phyloP scores from a whole-genome alignment of 2,329 filamentous ascomycete species.

The Neopestalotiopsis rosae region DNA sequence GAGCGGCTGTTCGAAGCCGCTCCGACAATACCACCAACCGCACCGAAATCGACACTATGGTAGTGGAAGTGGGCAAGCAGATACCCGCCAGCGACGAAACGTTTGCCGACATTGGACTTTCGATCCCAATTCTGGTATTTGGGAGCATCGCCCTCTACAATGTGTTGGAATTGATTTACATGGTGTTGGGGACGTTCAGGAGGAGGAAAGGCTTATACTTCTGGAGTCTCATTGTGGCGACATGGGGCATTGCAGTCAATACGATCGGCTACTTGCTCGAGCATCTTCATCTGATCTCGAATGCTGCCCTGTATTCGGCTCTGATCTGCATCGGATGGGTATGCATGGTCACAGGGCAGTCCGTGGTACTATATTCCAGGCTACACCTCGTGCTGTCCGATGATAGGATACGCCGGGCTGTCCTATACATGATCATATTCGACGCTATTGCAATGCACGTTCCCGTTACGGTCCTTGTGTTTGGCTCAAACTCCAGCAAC shows the following conservation, averaged over 20 bases:
- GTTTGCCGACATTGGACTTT: not conserved
- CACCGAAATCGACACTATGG: slow-evolving; percentile 1
- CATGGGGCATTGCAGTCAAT: slow-evolving; percentile 37
- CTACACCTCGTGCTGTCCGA: slow-evolving; percentile 35
- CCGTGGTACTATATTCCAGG: slow-evolving; percentile 37
- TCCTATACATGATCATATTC: slow-evolving; percentile 30
- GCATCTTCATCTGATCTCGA: slow-evolving; percentile 35
- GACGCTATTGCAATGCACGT: slow-evolving; percentile 28
- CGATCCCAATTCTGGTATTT: slow-evolving; percentile 44
- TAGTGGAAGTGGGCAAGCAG: slow-evolving; percentile 8
- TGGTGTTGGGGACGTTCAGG: slow-evolving; percentile 37
- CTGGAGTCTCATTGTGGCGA: slow-evolving; percentile 34
- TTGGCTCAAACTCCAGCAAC: slow-evolving; percentile 27
- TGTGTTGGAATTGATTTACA: slow-evolving; percentile 36
- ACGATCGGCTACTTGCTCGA: slow-evolving; percentile 38
- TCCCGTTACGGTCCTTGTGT: not conserved
- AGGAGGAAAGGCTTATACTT: slow-evolving; percentile 38
- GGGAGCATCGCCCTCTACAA: slow-evolving; percentile 41
- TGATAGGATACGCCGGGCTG: slow-evolving; percentile 27
- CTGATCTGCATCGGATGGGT: slow-evolving; percentile 38
- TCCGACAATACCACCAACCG: not conserved
- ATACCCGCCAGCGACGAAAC: not conserved
- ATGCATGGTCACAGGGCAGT: slow-evolving; percentile 38
- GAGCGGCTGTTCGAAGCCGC: not conserved
- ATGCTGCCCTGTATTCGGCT: slow-evolving; percentile 29